Evolutionary conservation across 2,329 filamentous ascomycete genomes (phyloP).

Genomic region (Aspergillus ochraceoroseus): DNA sequence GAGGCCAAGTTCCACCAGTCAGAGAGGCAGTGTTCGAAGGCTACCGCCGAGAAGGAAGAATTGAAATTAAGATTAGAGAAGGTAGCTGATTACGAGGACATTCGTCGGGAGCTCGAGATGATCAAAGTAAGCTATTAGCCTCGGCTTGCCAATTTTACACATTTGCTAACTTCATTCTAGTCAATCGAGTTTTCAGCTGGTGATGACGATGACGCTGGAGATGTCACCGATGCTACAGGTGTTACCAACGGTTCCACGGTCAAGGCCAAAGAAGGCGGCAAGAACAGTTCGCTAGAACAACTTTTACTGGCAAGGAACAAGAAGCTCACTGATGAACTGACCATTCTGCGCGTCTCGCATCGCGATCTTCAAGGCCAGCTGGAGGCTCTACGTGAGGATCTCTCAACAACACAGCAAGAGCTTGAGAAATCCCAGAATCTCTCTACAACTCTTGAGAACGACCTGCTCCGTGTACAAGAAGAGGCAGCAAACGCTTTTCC

Average conservation of each 20-base stretch:
- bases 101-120: conserved; percentile 93
- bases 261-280: conserved; percentile 54
- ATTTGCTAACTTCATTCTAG: conserved; percentile 32
- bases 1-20: conserved; percentile 71
- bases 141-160: not conserved
- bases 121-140: conserved; percentile 57
- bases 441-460: conserved; percentile 84
- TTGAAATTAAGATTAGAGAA: conserved; percentile 78
- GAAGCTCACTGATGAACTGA: conserved; percentile 90
- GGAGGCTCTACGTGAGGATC: conserved; percentile 73
- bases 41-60: conserved; percentile 74
- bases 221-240: conserved; percentile 36
- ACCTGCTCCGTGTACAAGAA: conserved; percentile 80
- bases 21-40: conserved; percentile 68
- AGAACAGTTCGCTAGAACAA: conserved; percentile 74
- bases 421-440: conserved; percentile 78
- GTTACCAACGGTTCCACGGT: conserved; percentile 47
- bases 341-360: conserved; percentile 85
- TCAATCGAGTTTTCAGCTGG: conserved; percentile 95
- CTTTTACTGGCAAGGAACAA: conserved; percentile 90
- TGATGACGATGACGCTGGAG: conserved; percentile 61
- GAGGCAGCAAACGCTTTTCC: conserved; percentile 80
- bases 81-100: conserved; percentile 90
- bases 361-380: conserved; percentile 81
- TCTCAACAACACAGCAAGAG: conserved; percentile 77